Percentiles rank a stretch among this genome's conserved stretches.
These are phyloP conservation scores for Hanseniaspora lachancei DNA, from an alignment of 805 yeast genomes.

Conservation along the genomic window DNA sequence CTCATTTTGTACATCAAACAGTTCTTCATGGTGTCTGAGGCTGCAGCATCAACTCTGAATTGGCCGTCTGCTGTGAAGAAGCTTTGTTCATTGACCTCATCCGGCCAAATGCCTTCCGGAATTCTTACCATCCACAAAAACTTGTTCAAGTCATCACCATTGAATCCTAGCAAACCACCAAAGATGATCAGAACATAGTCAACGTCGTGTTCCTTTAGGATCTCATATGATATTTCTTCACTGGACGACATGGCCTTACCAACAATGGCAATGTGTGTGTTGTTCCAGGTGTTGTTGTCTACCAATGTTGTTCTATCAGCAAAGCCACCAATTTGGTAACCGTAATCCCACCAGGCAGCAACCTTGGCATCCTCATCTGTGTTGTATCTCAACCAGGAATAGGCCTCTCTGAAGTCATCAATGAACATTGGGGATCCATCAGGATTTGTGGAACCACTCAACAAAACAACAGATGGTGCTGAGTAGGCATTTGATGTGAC, in stretches of 20 bases:
- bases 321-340: conserved; percentile 99
- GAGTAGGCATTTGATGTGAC: conserved; percentile 92
- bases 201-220: conserved; percentile 81
- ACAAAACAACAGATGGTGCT: conserved; percentile 91
- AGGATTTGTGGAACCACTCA: conserved; percentile 47
- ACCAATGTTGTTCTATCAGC: conserved; percentile 97
- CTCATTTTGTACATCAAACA: conserved; percentile 92
- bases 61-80: conserved; percentile 79
- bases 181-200: conserved; percentile 87
- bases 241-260: conserved; percentile 93
- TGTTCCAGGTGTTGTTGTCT: conserved; percentile 98
- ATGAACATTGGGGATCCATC: conserved; percentile 78
- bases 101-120: conserved; percentile 99
- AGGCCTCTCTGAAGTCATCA: conserved; percentile 97
- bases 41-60: conserved; percentile 70
- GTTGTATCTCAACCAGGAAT: conserved; percentile 97
- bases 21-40: conserved; percentile 74
- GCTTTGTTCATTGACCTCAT: conserved; percentile 77
- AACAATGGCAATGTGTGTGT: conserved; percentile 97
- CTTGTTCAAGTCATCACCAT: conserved; percentile 94
- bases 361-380: conserved; percentile 91
- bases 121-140: conserved; percentile 98
- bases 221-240: conserved; percentile 79
- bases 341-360: conserved; percentile 99
- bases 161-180: conserved; percentile 86